Evolutionary conservation across 2,329 filamentous ascomycete species (phyloP).

Genomic region (Purpureocillium lavendulum): DNA sequence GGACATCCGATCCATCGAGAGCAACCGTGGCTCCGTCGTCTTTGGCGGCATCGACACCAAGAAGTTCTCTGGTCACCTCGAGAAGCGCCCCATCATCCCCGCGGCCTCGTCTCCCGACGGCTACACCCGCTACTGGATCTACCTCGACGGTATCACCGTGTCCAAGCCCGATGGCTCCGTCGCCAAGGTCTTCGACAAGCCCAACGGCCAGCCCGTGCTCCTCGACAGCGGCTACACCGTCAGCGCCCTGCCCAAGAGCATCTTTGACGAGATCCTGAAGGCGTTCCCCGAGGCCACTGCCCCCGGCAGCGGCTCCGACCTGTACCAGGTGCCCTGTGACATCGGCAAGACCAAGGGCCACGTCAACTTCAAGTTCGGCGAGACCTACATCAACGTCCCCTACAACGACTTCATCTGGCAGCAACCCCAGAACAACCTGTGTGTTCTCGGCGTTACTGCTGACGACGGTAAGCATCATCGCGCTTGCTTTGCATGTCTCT

Average conservation of each 20-base stretch:
- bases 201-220: slow-evolving; percentile 36
- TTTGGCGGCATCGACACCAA: slow-evolving; percentile 50
- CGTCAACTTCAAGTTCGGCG: slow-evolving; percentile 40
- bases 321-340: slow-evolving; percentile 40
- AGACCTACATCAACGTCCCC: slow-evolving; percentile 32
- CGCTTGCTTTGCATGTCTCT: no score
- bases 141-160: slow-evolving; percentile 27
- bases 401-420: slow-evolving; percentile 39
- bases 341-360: slow-evolving; percentile 24
- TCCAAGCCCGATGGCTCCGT: slow-evolving; percentile 25
- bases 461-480: slow-evolving; percentile 18
- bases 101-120: slow-evolving; percentile 24
- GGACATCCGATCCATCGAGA: slow-evolving; percentile 22
- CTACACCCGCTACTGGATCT: slow-evolving; percentile 32
- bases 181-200: slow-evolving; percentile 33
- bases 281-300: slow-evolving; percentile 23
- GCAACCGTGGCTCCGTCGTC: slow-evolving; percentile 25
- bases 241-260: slow-evolving; percentile 52
- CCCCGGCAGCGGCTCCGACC: slow-evolving; percentile 20
- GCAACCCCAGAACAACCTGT: slow-evolving; percentile 17
- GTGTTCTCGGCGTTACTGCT: slow-evolving; percentile 37
- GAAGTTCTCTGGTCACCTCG: slow-evolving; percentile 45
- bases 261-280: slow-evolving; percentile 37
- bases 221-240: slow-evolving; percentile 62
- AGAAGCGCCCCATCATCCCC: slow-evolving; percentile 47